Evolutionary conservation across 306 rosid genomes (phyloP).

Genomic region (Senna siamea): DNA sequence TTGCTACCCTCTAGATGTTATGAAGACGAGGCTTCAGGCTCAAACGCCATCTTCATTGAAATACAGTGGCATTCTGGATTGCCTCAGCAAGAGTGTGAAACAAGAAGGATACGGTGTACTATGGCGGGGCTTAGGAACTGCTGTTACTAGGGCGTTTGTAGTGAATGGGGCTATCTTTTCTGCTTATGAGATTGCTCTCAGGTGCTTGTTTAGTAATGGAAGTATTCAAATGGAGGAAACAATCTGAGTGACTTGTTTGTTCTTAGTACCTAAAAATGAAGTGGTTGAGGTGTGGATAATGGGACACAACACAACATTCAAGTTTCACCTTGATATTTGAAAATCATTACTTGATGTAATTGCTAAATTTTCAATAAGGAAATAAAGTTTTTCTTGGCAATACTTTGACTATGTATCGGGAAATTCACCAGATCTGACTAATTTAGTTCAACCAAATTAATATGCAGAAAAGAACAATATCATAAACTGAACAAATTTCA

Average conservation of each 20-base stretch:
- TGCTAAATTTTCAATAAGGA: background rate
- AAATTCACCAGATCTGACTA: too few species aligned
- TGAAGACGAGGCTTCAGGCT: slow-evolving; percentile 78
- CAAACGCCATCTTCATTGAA: slow-evolving; percentile 56
- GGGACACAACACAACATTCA: background rate
- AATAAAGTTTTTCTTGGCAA: background rate
- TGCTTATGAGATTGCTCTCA: slow-evolving; percentile 77
- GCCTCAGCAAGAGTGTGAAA: slow-evolving; percentile 61
- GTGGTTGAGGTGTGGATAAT: background rate
- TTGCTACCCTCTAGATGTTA: slow-evolving; percentile 83
- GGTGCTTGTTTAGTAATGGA: slow-evolving; percentile 58
- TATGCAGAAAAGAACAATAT: too few species aligned
- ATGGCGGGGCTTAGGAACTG: slow-evolving; percentile 84
- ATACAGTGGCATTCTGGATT: slow-evolving; percentile 69
- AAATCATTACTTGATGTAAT: slow-evolving; percentile 20
- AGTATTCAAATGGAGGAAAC: slow-evolving; percentile 49
- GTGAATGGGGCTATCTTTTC: slow-evolving; percentile 85
- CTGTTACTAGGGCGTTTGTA: slow-evolving; percentile 75
- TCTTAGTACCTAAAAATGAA: background rate
- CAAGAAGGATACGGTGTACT: slow-evolving; percentile 67
- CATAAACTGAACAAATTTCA: too few species aligned
- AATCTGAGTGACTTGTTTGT: slow-evolving; percentile 31
- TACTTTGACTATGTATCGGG: too few species aligned
- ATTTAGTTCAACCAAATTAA: too few species aligned
- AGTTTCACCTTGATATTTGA: slow-evolving; percentile 5